Base-by-base conservation (phyloP, 768 basidiomycete genomes). In the Sarcomyxa edulis region DNA sequence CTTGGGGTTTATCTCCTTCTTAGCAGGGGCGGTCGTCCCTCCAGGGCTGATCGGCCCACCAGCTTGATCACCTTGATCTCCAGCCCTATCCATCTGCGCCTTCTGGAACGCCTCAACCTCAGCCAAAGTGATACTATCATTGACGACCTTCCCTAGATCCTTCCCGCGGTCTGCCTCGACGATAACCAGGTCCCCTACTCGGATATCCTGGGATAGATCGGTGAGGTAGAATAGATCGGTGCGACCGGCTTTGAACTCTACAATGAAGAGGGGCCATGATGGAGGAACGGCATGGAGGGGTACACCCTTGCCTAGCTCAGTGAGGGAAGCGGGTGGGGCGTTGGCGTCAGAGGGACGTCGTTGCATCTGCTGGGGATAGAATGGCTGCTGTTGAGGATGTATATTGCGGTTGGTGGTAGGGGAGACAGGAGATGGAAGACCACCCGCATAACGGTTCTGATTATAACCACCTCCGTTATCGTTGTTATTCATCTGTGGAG, bases 1-100 rank as follows among this genome's bases (percentile, higher is more conserved):
- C 77, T 99, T 99, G 9, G 95, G 95, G 56, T 85, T 91, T 41
- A 96, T 89, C 61, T 97, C 93, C 66, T 95, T 94, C 61, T 86
- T 89, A 41, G 43, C 39, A n/a, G 42, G 49, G 14, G 48, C 39
- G 11, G 42, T 34, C 23, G 47, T 14, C 30, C 61, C 54, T 8
- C 59, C 61, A 19, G 58, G 57, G 40, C 57, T 59, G 32, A 51
- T 56, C 7, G 60, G 58, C 35, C 59, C 56, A 10, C 56, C 56
- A n/a, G n/a, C n/a, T n/a, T n/a, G n/a, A 20, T 56, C 58, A 21
- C 58, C 60, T 44, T 42, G 47, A 21, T 37, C 53, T 28, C 58
- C 56, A 21, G 60, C 59, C 48, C 71, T 68, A 49, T 84, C 81
- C 44, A 70, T 73, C 61, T 90, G 84, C 63, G 81, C 72, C 56